Percentiles rank a stretch among this genome's conserved stretches.
Conservation (phyloP, 2,329 filamentous ascomycete species). For the Exophiala dermatitidis region DNA sequence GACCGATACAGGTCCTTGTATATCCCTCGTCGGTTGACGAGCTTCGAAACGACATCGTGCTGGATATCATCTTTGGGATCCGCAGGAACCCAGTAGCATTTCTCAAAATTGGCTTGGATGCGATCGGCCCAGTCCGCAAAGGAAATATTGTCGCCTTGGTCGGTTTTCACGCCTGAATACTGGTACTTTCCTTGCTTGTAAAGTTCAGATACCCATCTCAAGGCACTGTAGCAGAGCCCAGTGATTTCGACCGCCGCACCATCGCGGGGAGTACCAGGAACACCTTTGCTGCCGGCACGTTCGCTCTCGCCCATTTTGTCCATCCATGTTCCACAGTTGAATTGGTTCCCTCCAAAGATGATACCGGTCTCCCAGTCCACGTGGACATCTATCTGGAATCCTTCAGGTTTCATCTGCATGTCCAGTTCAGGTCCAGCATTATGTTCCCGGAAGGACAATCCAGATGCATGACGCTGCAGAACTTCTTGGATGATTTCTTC, state of each 20-base stretch:
- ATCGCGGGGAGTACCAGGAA: conserved; percentile 93
- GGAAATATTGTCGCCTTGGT: conserved; percentile 56
- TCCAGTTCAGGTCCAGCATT: conserved; percentile 87
- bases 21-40: conserved; percentile 87
- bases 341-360: conserved; percentile 87
- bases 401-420: conserved; percentile 83
- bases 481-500: conserved; percentile 90
- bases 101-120: conserved; percentile 82
- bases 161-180: conserved; percentile 63
- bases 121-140: conserved; percentile 72
- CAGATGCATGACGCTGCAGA: conserved; percentile 80
- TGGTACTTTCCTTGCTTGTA: conserved; percentile 62
- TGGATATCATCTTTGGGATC: conserved; percentile 57
- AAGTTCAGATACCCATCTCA: conserved; percentile 70
- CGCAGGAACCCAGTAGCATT: conserved; percentile 78
- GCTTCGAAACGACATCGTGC: conserved; percentile 70
- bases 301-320: conserved; percentile 99
- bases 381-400: conserved; percentile 84
- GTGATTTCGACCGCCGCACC: conserved; percentile 93
- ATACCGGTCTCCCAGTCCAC: conserved; percentile 89
- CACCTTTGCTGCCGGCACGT: conserved; percentile 80
- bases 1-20: conserved; percentile 97
- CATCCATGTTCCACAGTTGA: conserved; percentile 98
- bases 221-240: conserved; percentile 81
- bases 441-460: conserved; percentile 87